Base-by-base conservation (phyloP, 2,329 filamentous ascomycete genomes). In the Aureobasidium sp. region DNA sequence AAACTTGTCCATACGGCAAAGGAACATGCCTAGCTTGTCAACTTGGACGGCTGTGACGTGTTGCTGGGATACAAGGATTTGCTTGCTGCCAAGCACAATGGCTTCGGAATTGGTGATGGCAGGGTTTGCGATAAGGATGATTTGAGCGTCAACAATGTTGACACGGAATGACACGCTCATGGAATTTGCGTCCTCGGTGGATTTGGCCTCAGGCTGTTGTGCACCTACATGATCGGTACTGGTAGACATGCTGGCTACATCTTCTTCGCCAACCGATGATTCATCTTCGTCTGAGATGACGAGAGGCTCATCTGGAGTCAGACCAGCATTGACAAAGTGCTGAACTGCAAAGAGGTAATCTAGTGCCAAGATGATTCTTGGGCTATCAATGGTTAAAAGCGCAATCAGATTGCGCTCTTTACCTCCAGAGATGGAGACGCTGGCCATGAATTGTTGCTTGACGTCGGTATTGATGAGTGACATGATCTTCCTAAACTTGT, bases 401-500 rank as follows among this genome's bases (percentile, higher is more conserved):
- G 90, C 91, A 69, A 97, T 95, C 62, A 97, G 76, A 71, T 87
- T 90, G 64, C 86, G 85, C 44, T 96, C 88, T 37, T 86, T 79
- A 3, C 91, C 91, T 17, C 91, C 90, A 0, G 92, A 91, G 75
- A 99, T 95, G 0, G 92, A 95, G 4, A 99, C 79, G 72, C 89
- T 97, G 20, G 94, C 94, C 94, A 99, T 99, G 70, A 99, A 92
- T 69, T 99, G 95, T 73, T 97, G 92, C 50, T 86, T 84, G 61
- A 94, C 91, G 62, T 92, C 88, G 68, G 91, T 93, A 74, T 97
- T 97, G 70, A 92, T 91, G 61, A 96, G 87, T 1, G 92, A 92
- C 94, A 99, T 97, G 76, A 99, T 97, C 73, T 93, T 95, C 56
- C 91, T 86, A 81, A 95, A 99, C 72, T 96, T 97, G 78, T 97